Conservation (phyloP, 2,329 filamentous ascomycete genomes). For the Chaetomiaceae sp. region DNA sequence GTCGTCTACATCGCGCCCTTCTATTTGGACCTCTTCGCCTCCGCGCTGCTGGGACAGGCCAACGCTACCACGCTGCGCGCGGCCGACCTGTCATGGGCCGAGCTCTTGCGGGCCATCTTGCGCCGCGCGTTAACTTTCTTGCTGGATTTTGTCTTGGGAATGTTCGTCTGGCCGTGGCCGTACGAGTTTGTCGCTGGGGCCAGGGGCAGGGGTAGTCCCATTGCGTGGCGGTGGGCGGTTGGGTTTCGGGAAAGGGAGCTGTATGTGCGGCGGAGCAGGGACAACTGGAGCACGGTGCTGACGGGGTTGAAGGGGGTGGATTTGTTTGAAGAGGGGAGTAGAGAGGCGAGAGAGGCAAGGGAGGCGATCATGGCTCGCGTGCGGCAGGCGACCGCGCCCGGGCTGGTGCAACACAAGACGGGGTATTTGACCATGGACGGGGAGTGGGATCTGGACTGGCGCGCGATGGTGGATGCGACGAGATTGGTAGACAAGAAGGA, state of each 20-base stretch:
- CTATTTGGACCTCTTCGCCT: slow-evolving; percentile 63
- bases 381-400: slow-evolving; percentile 60
- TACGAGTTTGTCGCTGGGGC: slow-evolving; percentile 62
- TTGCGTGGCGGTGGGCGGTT: slow-evolving; percentile 64
- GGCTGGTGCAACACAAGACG: slow-evolving; percentile 68
- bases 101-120: slow-evolving; percentile 51
- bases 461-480: slow-evolving; percentile 69
- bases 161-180: slow-evolving; percentile 69
- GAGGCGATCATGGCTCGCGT: slow-evolving; percentile 56
- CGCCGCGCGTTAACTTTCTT: slow-evolving; percentile 60
- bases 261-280: slow-evolving; percentile 69
- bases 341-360: slow-evolving; percentile 37
- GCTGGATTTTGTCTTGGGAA: slow-evolving; percentile 64
- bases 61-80: slow-evolving; percentile 63
- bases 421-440: slow-evolving; percentile 80
- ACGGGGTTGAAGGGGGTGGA: slow-evolving; percentile 46
- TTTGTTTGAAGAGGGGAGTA: slow-evolving; percentile 42
- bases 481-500: slow-evolving; percentile 59
- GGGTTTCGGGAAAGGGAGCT: slow-evolving; percentile 78
- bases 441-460: slow-evolving; percentile 85
- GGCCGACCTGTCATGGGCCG: slow-evolving; percentile 47
- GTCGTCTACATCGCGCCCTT: slow-evolving; percentile 62
- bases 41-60: slow-evolving; percentile 58
- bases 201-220: slow-evolving; percentile 49
- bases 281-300: slow-evolving; percentile 43